Conservation (phyloP, 805 yeast genomes). For the Suhomyces sp. region DNA sequence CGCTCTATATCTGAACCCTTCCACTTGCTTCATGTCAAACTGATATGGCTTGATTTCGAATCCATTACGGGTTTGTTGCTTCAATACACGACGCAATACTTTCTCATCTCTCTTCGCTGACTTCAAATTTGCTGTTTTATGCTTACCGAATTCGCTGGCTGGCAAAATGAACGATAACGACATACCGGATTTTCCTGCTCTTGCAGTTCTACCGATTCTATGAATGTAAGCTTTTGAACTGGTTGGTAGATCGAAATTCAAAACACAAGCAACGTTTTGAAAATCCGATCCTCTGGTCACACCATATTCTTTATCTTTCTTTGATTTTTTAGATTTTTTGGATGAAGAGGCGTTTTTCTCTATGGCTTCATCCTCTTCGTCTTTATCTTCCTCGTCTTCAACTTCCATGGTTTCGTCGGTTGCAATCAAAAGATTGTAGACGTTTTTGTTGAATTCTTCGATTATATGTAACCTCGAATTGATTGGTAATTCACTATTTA, state of each 20-base stretch:
- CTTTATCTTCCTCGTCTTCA: slow-evolving; percentile 32
- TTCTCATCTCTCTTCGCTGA: slow-evolving; percentile 84
- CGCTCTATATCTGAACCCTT: slow-evolving; percentile 92
- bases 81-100: slow-evolving; percentile 69
- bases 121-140: slow-evolving; percentile 69
- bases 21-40: slow-evolving; percentile 88
- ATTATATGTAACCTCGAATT: slow-evolving; percentile 93
- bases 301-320: slow-evolving; percentile 76
- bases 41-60: slow-evolving; percentile 80
- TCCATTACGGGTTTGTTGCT: slow-evolving; percentile 72
- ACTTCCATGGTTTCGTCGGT: slow-evolving; percentile 76
- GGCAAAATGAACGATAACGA: slow-evolving; percentile 91
- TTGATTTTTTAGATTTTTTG: slow-evolving; percentile 17
- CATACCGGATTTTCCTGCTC: slow-evolving; percentile 95
- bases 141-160: slow-evolving; percentile 79
- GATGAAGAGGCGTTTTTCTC: slow-evolving; percentile 10
- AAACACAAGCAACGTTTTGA: slow-evolving; percentile 91
- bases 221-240: slow-evolving; percentile 88
- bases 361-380: slow-evolving; percentile 22
- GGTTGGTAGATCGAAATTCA: slow-evolving; percentile 91
- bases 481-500: slow-evolving; percentile 89
- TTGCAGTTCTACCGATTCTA: slow-evolving; percentile 94
- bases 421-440: slow-evolving; percentile 84
- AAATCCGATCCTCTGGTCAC: slow-evolving; percentile 97
- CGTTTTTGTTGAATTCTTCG: slow-evolving; percentile 89